Base-by-base conservation (phyloP, 768 basidiomycete genomes). In the Amanita jacksonii region DNA sequence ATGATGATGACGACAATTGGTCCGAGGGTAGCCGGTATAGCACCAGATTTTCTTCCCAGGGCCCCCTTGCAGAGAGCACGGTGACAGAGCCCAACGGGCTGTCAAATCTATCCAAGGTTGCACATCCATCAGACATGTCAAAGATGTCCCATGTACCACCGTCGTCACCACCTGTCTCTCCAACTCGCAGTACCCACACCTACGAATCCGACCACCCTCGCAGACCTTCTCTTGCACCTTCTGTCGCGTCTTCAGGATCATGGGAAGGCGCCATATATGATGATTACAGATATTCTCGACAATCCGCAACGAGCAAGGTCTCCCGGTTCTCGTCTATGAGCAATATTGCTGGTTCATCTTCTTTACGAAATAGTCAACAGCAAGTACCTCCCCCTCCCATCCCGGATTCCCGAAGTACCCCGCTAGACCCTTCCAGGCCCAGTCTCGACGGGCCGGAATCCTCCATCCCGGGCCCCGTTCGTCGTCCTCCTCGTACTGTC, bases 241-340 rank as follows among this genome's bases (percentile, higher is more conserved):
- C 58, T 23, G 45, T 54, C 7, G 46, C 51, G 1, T 54, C 56
- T 10, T 56, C 52, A 1, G 51, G 55, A 4, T 63, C 62, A 1
- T 85, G 82, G 76, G 84, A 85, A 42, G 76, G 75, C 18, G 77
- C 73, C 7, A 85, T 88, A 40, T 88, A 88, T 49, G 85, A 88
- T 57, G 75, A 85, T 48, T 88, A 88, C 55, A 71, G 81, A 18
- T 85, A 85, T 50, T 83, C 82, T 15, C 65, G 78, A 4, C 70
- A 68, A 41, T 83, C 80, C 0, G 63, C 76, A 44, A 66, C 56
- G 18, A 66, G 67, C 30, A 66, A 63, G 51, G 53, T 57, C 18
- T 68, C 65, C 0, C 55, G 62, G 30, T 41, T 41, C 15, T 52
- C 52, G 35, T 56, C 49, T 25, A 28, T 20, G 27, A 30, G 31